These are phyloP conservation scores for Emergomyces africanus DNA, from an alignment of 2,329 filamentous ascomycete species.

Conservation along the genomic window DNA sequence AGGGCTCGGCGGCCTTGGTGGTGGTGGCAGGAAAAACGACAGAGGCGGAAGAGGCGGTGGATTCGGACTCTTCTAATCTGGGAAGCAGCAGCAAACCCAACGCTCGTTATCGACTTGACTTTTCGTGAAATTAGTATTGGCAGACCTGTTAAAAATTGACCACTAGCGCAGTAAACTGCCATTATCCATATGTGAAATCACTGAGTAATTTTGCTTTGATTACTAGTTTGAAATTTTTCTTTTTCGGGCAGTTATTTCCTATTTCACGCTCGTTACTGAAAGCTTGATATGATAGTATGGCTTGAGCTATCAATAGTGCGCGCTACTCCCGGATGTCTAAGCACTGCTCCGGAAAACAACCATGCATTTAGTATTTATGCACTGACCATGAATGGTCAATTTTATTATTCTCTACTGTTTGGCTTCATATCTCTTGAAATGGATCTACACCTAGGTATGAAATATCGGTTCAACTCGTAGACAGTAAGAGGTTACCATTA, in stretches of 20 bases:
- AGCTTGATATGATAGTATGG: too few relatives aligned
- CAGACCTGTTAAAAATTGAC: background rate
- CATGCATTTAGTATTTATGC: background rate
- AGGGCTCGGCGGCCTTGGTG: background rate
- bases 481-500: background rate
- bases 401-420: background rate
- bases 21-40: background rate
- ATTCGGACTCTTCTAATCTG: background rate
- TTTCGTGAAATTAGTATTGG: background rate
- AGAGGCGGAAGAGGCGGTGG: background rate
- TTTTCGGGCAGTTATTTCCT: background rate
- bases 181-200: background rate
- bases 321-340: background rate
- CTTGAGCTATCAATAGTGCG: background rate
- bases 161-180: background rate
- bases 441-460: background rate
- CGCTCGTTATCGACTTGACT: background rate
- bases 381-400: background rate
- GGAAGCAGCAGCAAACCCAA: background rate
- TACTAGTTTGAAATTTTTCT: background rate
- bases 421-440: too few relatives aligned
- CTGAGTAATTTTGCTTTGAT: background rate
- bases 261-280: background rate
- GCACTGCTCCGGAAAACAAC: background rate
- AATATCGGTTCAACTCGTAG: background rate